phyloP scores from a whole-genome alignment of 495 filamentous ascomycete genomes.

The Penicillium herquei region DNA sequence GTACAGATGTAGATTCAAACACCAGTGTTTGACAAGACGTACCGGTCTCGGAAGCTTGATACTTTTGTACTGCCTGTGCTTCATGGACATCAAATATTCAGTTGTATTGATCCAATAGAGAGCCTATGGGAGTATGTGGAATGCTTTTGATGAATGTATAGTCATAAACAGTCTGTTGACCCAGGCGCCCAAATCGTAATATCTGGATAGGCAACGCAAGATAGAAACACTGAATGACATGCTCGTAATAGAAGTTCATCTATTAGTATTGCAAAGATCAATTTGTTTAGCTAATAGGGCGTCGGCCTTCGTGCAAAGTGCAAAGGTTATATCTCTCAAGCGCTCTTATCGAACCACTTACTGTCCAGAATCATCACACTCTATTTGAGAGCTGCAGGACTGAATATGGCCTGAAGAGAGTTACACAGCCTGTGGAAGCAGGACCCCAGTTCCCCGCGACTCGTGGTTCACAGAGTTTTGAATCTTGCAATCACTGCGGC shows the following conservation, averaged over 20 bases:
- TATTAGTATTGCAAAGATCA: no score
- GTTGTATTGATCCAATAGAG: neutral
- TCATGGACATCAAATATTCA: neutral
- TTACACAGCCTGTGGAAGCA: slow-evolving; percentile 27
- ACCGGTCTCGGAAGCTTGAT: slow-evolving; percentile 4
- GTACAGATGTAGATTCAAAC: neutral
- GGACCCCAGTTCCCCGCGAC: slow-evolving; percentile 26
- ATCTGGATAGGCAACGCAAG: neutral
- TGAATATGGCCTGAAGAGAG: slow-evolving; percentile 5
- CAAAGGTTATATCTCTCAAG: neutral
- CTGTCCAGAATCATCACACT: no score
- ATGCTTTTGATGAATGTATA: slow-evolving; percentile 9
- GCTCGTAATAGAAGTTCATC: no score
- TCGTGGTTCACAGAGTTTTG: slow-evolving; percentile 20
- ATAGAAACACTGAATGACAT: neutral
- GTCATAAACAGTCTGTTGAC: slow-evolving; percentile 13
- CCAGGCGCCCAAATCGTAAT: slow-evolving; percentile 16
- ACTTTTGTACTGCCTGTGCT: neutral
- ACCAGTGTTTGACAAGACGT: neutral
- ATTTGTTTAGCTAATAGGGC: no score
- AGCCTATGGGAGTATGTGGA: slow-evolving; percentile 24
- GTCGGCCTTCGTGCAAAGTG: no score
- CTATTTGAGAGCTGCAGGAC: neutral
- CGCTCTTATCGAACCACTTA: neutral
- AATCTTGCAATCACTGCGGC: slow-evolving; percentile 16